These are phyloP conservation scores for Allium sativum DNA, from an alignment of 106 monocot species.

Conservation along the genomic window DNA sequence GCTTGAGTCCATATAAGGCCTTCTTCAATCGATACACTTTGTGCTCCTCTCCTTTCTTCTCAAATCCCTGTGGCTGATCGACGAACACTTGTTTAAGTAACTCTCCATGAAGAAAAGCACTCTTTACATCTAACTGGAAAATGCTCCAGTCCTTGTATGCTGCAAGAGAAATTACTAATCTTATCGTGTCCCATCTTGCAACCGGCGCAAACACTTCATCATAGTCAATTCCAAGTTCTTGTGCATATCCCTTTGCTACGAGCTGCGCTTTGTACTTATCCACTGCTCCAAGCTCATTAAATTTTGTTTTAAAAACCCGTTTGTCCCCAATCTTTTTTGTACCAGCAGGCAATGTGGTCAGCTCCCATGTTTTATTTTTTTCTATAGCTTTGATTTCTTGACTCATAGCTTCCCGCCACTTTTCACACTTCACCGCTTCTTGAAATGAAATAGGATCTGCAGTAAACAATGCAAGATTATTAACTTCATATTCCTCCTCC, in stretches of 20 bases:
- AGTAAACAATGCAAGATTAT: background rate
- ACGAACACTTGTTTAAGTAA: background rate
- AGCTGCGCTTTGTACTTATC: background rate
- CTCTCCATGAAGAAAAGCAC: slow-evolving; percentile 3
- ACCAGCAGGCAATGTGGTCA: background rate
- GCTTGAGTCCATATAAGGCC: slow-evolving; percentile 1
- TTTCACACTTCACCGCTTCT: background rate
- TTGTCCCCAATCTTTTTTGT: background rate
- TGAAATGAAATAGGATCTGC: background rate
- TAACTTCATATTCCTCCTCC: background rate
- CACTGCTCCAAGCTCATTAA: background rate
- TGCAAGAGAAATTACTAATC: background rate
- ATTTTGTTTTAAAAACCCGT: slow-evolving; percentile 3
- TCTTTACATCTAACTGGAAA: background rate
- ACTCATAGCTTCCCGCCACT: background rate
- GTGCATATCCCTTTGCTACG: slow-evolving; percentile 1
- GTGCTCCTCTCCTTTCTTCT: background rate
- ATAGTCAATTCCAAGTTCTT: background rate
- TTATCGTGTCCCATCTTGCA: background rate
- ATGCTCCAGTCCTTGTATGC: background rate
- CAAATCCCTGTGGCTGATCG: background rate
- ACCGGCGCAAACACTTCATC: slow-evolving; percentile 5
- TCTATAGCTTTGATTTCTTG: background rate
- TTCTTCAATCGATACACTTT: slow-evolving; percentile 1
- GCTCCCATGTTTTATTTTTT: background rate